These are phyloP conservation scores for Aspergillus fijiensis DNA, from an alignment of 2,329 filamentous ascomycete genomes.

Conservation along the genomic window DNA sequence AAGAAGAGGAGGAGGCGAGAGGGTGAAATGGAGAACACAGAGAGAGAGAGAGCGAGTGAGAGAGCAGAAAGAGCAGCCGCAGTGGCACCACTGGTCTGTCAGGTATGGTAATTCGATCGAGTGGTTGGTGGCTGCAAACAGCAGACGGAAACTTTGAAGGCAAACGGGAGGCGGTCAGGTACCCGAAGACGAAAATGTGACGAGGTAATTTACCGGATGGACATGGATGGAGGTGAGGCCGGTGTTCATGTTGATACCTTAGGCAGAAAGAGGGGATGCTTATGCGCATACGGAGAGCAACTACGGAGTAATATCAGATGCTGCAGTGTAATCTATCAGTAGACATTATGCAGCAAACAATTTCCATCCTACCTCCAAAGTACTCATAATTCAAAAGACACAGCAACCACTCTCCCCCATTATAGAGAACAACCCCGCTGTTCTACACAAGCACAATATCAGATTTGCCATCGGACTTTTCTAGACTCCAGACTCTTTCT, in stretches of 20 bases:
- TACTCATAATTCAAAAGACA: too few relatives aligned
- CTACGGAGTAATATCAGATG: background rate
- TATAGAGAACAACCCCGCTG: too few relatives aligned
- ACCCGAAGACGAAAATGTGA: background rate
- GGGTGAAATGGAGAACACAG: background rate
- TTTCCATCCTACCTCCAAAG: too few relatives aligned
- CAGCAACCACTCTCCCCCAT: too few relatives aligned
- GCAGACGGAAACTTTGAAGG: background rate
- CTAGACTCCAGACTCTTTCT: too few relatives aligned
- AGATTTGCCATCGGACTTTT: slow-evolving; percentile 1
- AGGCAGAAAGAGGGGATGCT: background rate
- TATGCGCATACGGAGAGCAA: background rate
- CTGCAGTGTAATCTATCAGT: background rate
- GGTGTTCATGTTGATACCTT: background rate
- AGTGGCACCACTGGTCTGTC: slow-evolving; percentile 14
- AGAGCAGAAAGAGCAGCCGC: slow-evolving; percentile 4
- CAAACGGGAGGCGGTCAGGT: background rate
- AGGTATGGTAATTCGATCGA: background rate
- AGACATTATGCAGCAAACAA: too few relatives aligned
- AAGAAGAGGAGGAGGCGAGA: background rate
- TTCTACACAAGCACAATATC: too few relatives aligned
- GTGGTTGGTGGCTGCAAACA: slow-evolving; percentile 7
- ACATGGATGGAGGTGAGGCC: background rate
- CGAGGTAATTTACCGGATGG: background rate
- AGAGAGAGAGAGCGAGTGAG: slow-evolving; percentile 10